Percentiles rank a stretch among this genome's conserved stretches.
Evolutionary conservation across 2,329 filamentous ascomycete genomes (phyloP).

Genomic region (Plectosphaerella cucumerina): DNA sequence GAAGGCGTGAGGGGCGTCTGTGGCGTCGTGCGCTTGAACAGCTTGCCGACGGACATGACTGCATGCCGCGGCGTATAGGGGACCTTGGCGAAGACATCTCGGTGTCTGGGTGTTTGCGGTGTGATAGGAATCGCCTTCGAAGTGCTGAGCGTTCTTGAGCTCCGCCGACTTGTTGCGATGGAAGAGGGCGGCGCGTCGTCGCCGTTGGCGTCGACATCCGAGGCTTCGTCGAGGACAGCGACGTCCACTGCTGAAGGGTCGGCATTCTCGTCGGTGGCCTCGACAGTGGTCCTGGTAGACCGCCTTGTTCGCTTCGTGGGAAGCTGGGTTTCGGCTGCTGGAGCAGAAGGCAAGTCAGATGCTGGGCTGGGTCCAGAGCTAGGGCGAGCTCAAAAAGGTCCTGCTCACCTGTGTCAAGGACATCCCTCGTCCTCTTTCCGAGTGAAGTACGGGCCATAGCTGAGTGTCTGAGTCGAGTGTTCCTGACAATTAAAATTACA

Average conservation of each 20-base stretch:
- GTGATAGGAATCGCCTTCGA: slow-evolving; percentile 51
- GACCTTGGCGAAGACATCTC: slow-evolving; percentile 69
- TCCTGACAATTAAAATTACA: not conserved
- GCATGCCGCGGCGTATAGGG: slow-evolving; percentile 80
- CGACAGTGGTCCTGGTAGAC: slow-evolving; percentile 32
- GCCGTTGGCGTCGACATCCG: slow-evolving; percentile 32
- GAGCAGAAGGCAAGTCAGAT: not conserved
- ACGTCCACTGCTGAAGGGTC: slow-evolving; percentile 39
- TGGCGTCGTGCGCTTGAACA: slow-evolving; percentile 74
- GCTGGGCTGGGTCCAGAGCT: not conserved
- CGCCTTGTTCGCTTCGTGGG: slow-evolving; percentile 44
- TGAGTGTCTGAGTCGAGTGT: not conserved
- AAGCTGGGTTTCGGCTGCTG: slow-evolving; percentile 13
- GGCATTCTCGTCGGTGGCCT: slow-evolving; percentile 64
- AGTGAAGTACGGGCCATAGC: slow-evolving; percentile 17
- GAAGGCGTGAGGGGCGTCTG: slow-evolving; percentile 69
- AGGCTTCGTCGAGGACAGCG: slow-evolving; percentile 38
- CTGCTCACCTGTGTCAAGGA: slow-evolving; percentile 14
- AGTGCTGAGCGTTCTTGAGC: slow-evolving; percentile 23
- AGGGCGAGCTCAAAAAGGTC: not conserved
- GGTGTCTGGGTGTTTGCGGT: slow-evolving; percentile 71
- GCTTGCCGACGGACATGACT: slow-evolving; percentile 70
- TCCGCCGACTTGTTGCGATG: slow-evolving; percentile 15
- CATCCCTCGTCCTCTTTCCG: slow-evolving; percentile 17
- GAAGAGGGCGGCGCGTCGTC: slow-evolving; percentile 19